Evolutionary conservation across 441 rosid genomes (phyloP).

Genomic region (Brassica balearica): DNA sequence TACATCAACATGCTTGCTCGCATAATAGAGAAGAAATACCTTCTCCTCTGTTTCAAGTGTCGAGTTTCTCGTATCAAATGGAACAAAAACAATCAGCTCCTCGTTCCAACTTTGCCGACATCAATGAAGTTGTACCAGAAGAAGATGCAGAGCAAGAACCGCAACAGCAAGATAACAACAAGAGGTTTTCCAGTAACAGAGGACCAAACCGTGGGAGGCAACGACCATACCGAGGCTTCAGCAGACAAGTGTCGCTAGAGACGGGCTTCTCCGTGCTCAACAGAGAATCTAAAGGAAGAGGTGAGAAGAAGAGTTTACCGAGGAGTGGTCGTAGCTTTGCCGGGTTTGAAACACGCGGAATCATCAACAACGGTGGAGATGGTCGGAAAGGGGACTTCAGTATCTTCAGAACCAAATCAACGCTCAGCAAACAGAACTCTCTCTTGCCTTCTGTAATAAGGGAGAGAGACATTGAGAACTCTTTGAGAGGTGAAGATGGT

Average conservation of each 20-base stretch:
- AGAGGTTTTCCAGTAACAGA: conserved; percentile 29
- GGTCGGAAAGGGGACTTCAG: conserved; percentile 71
- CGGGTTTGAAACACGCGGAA: conserved; percentile 66
- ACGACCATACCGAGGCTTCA: conserved; percentile 54
- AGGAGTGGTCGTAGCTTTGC: conserved; percentile 88
- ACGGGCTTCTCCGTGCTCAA: conserved; percentile 80
- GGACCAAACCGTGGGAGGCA: conserved; percentile 52
- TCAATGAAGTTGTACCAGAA: conserved; percentile 68
- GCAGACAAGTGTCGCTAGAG: conserved; percentile 82
- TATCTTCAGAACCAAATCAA: conserved; percentile 79
- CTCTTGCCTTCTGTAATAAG: conserved; percentile 62
- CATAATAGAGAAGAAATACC: background rate
- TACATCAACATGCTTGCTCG: conserved; percentile 35
- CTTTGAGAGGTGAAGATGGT: conserved; percentile 54
- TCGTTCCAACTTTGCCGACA: conserved; percentile 63
- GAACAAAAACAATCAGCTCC: conserved; percentile 38
- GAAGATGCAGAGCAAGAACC: conserved; percentile 48
- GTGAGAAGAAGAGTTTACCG: conserved; percentile 58
- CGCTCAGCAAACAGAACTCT: conserved; percentile 84
- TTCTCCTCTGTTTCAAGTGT: conserved; percentile 25
- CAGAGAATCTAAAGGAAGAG: conserved; percentile 55
- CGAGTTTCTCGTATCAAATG: conserved; percentile 45
- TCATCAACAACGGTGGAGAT: conserved; percentile 52
- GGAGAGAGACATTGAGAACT: conserved; percentile 58
- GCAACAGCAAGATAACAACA: conserved; percentile 43